Evolutionary conservation across 192 early-diverging fungal genomes (phyloP), one percentile per base, ranked within the genome.

Genomic region (Dispira parvispora): DNA sequence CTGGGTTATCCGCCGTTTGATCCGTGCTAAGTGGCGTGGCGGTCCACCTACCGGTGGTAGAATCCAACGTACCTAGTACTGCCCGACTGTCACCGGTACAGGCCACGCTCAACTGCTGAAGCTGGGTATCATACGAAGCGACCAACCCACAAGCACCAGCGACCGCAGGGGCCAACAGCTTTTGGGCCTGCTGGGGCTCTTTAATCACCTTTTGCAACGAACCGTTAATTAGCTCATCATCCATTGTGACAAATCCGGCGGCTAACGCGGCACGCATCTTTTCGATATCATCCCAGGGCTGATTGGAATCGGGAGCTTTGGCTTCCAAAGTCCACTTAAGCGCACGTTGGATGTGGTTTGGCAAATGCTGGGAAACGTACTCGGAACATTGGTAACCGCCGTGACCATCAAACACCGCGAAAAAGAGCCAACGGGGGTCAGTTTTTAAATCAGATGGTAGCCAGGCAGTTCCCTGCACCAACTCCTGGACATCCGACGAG

Each of bases 11-110:
- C 10, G 76, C 76, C 21, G 78, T 86, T 57, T 85, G 82, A 68
- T 89, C 84, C 26, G 75, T 67, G 25, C 81, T 82, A 46, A 91
- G 69, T 23, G 74, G 70, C 18, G 79, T 65, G 0, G 78, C 77
- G 58, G 67, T 71, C 77, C 79, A 84, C 61, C 50, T 28, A 43
- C 67, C 76, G 27, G 55, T 57, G 14, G 27, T n/a, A 16, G 26
- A 18, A 20, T 74, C 67, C 52, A 70, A 67, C 27, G 69, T 72
- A 8, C 79, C 76, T 45, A 74, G 47, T 8, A 74, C 64, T 43
- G 69, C 72, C 1, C 72, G 64, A 43, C 72, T 74, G 46, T 74
- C 72, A 43, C 72, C 72, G 0, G 69, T 63, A 43, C 70, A 70
- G 62, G 45, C 72, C 45, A 74, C 72, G 13, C 66, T 68, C 21